Base-by-base conservation (phyloP, 768 basidiomycete species). In the Leccinum olivaceopallidum region DNA sequence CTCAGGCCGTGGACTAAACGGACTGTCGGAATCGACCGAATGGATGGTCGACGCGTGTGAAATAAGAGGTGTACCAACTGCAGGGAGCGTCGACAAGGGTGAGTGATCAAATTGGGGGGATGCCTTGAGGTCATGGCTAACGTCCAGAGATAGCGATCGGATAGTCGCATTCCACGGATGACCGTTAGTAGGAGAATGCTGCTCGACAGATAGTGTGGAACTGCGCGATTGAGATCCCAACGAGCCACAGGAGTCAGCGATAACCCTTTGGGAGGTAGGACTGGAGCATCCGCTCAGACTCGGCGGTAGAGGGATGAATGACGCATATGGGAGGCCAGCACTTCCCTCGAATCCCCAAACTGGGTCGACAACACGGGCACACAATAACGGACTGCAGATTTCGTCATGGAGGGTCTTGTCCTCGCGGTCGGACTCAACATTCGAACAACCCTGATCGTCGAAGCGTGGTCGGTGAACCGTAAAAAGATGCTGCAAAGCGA, bases 231-330 rank as follows among this genome's bases (percentile, higher is more conserved):
- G 73, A 20, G 65, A 65, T 10, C 57, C 60, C 1, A 36, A 50
- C 7, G 69, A 73, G 22, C 53, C 59, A 18, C 37, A 56, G 14
- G 63, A 61, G 24, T 54, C 71, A 48, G 55, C 56, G n/a, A 50
- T 42, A 26, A 64, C 59, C 28, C 64, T 60, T 58, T 74, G 73
- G 2, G 73, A 75, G 13, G 61, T 55, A 10, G 74, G 66, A 20
- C 73, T 75, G n/a, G 73, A 74, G 36, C 63, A 67, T 22, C 71
- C 66, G 36, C 74, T 74, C 48, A 65, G 37, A 32, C 73, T 74
- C 2, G 72, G 69, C 24, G 73, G 74, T 18, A 75, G 59, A 4
- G 73, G 72, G 6, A 74, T 57, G 52, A 65, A 74, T 20, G 74
- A 67, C 26, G 74, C 71, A 44, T 67, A 65, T 32, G 69, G 61